Evolutionary conservation across 2,329 filamentous ascomycete genomes (phyloP), one percentile per base, ranked within the genome.

Genomic region (Aureobasidium subglaciale): DNA sequence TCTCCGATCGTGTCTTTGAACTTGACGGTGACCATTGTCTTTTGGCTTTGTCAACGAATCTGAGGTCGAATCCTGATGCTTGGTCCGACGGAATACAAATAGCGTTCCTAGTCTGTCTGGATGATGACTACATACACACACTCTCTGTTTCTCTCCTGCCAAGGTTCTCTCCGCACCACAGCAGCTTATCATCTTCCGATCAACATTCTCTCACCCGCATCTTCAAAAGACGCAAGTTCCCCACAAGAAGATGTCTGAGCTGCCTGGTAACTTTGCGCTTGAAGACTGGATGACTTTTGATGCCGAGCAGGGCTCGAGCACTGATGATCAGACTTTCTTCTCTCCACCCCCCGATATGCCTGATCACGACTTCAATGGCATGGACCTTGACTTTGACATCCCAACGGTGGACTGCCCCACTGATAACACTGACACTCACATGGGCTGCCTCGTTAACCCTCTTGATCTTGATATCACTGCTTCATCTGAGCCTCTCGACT

Each of bases 291-390:
- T 48, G 29, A 48, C 29, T 48, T 5, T 32, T 3, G 38, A 20
- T 50, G 32, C 30, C 46, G 46, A 50, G 46, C 46, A 37, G 46
- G 24, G 24, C 46, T 50, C 22, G 46, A 35, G 15, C 29, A 37
- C 22, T 11, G n/a, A 27, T 6, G 18, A n/a, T 50, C 32, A 15
- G 34, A 37, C 13, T n/a, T 2, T 7, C 7, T 7, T 37, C 34
- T n/a, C 16, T 15, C 13, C 16, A 11, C 16, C 13, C 6, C 8
- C 34, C 7, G 13, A 37, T n/a, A n/a, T 30, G n/a, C 32, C 29
- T 37, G 46, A 50, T 20, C 15, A 37, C 29, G 46, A 50, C 3
- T 5, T 49, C 13, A 15, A 10, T 5, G 32, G 25, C 22, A 35
- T 46, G 27, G 42, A 27, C 45, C 22, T 18, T 1, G 30, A 50